These are phyloP conservation scores for Fusarium hostae DNA, from an alignment of 2,329 filamentous ascomycete genomes.

Conservation along the genomic window DNA sequence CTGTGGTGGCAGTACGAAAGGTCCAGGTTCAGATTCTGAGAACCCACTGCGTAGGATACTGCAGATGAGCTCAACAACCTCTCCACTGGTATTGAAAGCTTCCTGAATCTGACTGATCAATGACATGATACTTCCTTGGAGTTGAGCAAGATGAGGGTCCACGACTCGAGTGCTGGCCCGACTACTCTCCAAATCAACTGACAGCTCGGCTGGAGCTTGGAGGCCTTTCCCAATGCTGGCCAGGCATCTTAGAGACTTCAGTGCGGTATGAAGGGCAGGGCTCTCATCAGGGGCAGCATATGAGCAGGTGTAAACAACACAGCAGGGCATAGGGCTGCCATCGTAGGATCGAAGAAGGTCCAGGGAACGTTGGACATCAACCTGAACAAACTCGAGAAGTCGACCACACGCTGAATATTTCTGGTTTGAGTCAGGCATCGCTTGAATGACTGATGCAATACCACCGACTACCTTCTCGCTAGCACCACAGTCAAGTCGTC, in stretches of 20 bases:
- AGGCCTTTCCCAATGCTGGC: conserved; percentile 77
- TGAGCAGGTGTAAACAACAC: conserved; percentile 38
- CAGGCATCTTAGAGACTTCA: conserved; percentile 73
- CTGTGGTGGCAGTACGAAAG: conserved; percentile 78
- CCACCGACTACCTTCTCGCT: conserved; percentile 80
- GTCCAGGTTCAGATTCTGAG: conserved; percentile 77
- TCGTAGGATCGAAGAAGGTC: conserved; percentile 31
- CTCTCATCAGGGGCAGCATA: conserved; percentile 54
- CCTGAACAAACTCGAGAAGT: conserved; percentile 62
- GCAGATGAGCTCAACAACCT: conserved; percentile 78
- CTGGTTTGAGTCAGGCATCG: conserved; percentile 68
- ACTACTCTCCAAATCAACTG: conserved; percentile 73
- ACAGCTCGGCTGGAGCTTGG: conserved; percentile 73
- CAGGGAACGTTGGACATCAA: conserved; percentile 58
- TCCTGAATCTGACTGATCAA: conserved; percentile 60
- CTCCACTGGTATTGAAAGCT: conserved; percentile 68
- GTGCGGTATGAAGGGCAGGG: conserved; percentile 58
- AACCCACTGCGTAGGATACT: conserved; percentile 78
- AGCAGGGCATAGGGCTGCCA: conserved; percentile 37
- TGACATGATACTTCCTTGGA: conserved; percentile 60
- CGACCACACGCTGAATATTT: conserved; percentile 59
- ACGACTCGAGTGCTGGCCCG: neutral
- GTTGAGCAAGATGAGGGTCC: conserved; percentile 38
- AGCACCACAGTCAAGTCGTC: conserved; percentile 70
- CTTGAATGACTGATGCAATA: conserved; percentile 80